phyloP scores from a whole-genome alignment of 2,329 filamentous ascomycete genomes.

The Sphaerulina musiva region DNA sequence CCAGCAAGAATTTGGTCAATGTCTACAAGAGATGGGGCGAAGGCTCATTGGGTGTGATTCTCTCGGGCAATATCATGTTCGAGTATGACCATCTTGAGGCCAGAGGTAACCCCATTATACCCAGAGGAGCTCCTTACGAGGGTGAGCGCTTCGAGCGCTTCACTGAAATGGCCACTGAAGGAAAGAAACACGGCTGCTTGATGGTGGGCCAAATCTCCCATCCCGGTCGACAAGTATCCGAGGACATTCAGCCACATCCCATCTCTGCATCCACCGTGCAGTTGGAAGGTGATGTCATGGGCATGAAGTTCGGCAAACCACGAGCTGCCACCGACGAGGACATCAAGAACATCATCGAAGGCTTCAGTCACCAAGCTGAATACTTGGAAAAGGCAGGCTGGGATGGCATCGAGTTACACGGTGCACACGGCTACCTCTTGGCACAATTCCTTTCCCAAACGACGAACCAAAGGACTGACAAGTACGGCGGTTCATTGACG shows the following conservation, averaged over 20 bases:
- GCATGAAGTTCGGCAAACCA: conserved; percentile 49
- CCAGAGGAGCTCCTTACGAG: conserved; percentile 44
- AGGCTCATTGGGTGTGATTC: conserved; percentile 49
- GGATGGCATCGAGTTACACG: conserved; percentile 45
- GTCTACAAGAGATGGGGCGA: conserved; percentile 58
- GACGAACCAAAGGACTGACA: conserved; percentile 40
- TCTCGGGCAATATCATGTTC: conserved; percentile 57
- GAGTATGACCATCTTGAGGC: conserved; percentile 12
- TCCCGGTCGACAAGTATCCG: conserved; percentile 52
- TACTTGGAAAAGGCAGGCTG: conserved; percentile 58
- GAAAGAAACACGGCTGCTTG: conserved; percentile 53
- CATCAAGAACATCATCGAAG: conserved; percentile 52
- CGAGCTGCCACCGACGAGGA: conserved; percentile 50
- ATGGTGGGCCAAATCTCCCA: conserved; percentile 58
- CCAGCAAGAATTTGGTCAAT: conserved; percentile 48
- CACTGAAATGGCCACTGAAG: conserved; percentile 48
- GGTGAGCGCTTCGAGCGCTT: conserved; percentile 57
- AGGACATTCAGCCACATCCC: conserved; percentile 44
- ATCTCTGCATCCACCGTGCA: conserved; percentile 48
- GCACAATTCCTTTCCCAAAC: conserved; percentile 41
- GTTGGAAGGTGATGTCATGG: conserved; percentile 40
- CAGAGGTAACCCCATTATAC: conserved; percentile 53
- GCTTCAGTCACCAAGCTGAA: conserved; percentile 56
- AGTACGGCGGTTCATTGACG: conserved; percentile 40
- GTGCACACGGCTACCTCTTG: conserved; percentile 41